phyloP scores from a whole-genome alignment of 176 grass and related monocot genomes.

The Zizania latifolia region DNA sequence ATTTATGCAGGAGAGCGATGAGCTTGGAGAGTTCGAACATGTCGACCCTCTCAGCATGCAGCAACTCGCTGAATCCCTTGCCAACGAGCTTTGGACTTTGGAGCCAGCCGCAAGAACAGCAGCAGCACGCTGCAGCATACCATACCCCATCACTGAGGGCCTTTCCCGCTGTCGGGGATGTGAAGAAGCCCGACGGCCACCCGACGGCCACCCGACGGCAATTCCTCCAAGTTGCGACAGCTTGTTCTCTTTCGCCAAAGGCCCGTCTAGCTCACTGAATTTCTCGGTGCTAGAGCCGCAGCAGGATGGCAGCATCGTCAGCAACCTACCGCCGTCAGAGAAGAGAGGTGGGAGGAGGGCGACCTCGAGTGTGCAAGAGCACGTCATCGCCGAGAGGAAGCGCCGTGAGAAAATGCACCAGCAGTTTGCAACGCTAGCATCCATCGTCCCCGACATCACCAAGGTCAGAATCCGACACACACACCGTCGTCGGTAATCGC shows the following conservation, averaged over 20 bases:
- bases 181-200: neutral
- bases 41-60: constrained; percentile 18
- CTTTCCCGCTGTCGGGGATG: neutral
- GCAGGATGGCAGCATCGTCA: neutral
- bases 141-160: neutral
- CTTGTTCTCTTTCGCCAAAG: constrained; percentile 1
- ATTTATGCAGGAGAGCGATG: neutral
- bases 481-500: neutral
- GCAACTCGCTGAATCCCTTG: constrained; percentile 22
- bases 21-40: neutral
- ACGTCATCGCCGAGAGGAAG: constrained; percentile 15
- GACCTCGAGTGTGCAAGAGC: neutral
- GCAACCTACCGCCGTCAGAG: neutral
- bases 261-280: neutral
- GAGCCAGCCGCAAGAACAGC: neutral
- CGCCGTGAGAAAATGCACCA: constrained; percentile 23
- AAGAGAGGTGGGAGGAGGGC: neutral
- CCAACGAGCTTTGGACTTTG: constrained; percentile 12
- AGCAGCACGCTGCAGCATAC: neutral
- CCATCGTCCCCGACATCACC: constrained; percentile 22
- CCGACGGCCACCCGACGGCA: too few species aligned
- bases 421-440: constrained; percentile 21
- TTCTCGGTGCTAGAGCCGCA: neutral
- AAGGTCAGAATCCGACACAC: neutral
- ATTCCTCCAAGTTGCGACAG: neutral